Percentiles rank a stretch among this genome's conserved stretches.
Conservation (phyloP, 495 filamentous ascomycete genomes). For the Aspergillus homomorphus region DNA sequence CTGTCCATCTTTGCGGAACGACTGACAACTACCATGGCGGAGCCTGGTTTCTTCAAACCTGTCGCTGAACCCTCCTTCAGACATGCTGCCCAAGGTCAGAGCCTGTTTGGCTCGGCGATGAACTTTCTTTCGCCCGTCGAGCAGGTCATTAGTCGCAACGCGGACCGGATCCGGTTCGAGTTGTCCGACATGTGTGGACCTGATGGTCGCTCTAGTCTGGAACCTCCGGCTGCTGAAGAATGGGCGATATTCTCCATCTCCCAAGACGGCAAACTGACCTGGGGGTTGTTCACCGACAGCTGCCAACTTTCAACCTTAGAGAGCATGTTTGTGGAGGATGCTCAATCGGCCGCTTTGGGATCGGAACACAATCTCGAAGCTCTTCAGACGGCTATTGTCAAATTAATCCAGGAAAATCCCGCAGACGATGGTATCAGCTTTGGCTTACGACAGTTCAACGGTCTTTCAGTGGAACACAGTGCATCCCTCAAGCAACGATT, state of each 20-base stretch:
- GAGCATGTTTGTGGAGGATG: constrained; percentile 49
- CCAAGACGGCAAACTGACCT: constrained; percentile 64
- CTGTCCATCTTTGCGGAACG: constrained; percentile 13
- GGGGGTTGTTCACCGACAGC: constrained; percentile 59
- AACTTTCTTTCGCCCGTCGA: constrained; percentile 27
- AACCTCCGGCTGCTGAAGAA: constrained; percentile 42
- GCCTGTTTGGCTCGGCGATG: constrained; percentile 30
- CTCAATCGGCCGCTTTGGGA: constrained; percentile 60
- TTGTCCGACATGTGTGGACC: constrained; percentile 39
- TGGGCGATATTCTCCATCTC: constrained; percentile 70
- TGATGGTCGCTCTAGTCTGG: constrained; percentile 30
- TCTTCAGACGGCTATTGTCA: constrained; percentile 75
- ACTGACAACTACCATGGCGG: constrained; percentile 10
- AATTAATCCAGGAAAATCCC: constrained; percentile 77
- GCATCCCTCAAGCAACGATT: constrained; percentile 39
- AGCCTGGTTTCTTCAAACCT: constrained; percentile 33
- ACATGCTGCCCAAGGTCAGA: constrained; percentile 20
- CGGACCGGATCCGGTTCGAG: constrained; percentile 46
- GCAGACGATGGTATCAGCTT: constrained; percentile 38
- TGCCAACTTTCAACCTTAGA: constrained; percentile 17
- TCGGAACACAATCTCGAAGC: constrained; percentile 80
- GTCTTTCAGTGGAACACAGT: neutral
- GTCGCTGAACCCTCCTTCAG: constrained; percentile 16
- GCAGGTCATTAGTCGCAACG: constrained; percentile 27
- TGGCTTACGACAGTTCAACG: constrained; percentile 6